Conservation (phyloP, 129 eudicot genomes). For the Helianthus tuberosus region DNA sequence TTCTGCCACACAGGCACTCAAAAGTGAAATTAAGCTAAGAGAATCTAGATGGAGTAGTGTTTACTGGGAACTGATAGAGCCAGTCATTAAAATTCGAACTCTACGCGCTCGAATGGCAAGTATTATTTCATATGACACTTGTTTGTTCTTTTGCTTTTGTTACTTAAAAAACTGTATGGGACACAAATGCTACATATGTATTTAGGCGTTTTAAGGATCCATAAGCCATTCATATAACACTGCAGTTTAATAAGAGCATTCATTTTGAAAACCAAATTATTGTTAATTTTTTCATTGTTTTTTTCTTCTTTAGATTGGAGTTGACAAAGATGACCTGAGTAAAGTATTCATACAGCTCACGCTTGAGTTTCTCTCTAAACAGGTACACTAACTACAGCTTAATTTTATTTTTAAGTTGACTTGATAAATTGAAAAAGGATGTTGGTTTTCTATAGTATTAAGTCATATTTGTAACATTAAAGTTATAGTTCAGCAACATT, state of each 20-base stretch:
- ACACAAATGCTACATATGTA: conserved; percentile 4
- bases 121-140: conserved; percentile 23
- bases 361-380: conserved; percentile 86
- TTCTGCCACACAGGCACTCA: conserved; percentile 60
- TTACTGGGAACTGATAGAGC: conserved; percentile 83
- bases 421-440: too few species aligned
- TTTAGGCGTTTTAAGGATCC: conserved; percentile 6
- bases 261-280: background rate
- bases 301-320: conserved; percentile 70
- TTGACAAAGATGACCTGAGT: conserved; percentile 76
- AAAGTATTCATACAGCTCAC: conserved; percentile 92
- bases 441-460: too few species aligned
- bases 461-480: background rate
- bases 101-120: conserved; percentile 95
- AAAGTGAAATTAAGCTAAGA: conserved; percentile 87
- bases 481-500: background rate
- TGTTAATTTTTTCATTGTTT: background rate
- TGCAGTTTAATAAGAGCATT: background rate
- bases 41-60: conserved; percentile 76
- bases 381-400: conserved; percentile 44
- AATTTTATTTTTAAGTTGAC: too few species aligned
- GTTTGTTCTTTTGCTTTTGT: conserved; percentile 8
- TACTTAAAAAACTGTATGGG: background rate
- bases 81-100: conserved; percentile 79
- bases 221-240: background rate